phyloP scores from a whole-genome alignment of 2,329 filamentous ascomycete genomes.

The Talaromyces pinophilus region DNA sequence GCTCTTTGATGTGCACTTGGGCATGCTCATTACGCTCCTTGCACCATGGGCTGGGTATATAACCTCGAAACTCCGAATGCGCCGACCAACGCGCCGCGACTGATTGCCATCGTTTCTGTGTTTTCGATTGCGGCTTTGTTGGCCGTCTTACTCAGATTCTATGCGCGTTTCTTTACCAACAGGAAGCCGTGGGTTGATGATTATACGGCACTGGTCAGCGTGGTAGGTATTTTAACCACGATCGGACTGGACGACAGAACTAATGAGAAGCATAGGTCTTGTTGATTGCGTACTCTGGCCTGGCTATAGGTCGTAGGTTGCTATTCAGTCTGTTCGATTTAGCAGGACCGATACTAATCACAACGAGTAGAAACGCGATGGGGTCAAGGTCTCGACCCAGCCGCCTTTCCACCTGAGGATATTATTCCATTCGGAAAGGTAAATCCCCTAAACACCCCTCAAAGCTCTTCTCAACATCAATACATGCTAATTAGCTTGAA shows the following conservation, averaged over 20 bases:
- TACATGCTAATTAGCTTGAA: not conserved
- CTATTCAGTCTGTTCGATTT: not conserved
- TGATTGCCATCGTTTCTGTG: constrained; percentile 30
- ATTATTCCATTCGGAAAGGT: constrained; percentile 33
- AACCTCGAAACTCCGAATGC: constrained; percentile 31
- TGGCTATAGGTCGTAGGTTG: constrained; percentile 12
- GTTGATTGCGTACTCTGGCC: constrained; percentile 2
- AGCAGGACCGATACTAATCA: not conserved
- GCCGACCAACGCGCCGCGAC: constrained; percentile 26
- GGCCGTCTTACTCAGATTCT: constrained; percentile 30
- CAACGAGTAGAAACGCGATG: constrained; percentile 32
- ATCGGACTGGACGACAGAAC: not conserved
- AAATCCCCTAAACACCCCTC: not conserved
- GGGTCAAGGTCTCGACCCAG: constrained; percentile 28
- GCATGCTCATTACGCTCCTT: not conserved
- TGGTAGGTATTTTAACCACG: constrained; percentile 23
- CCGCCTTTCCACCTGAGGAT: constrained; percentile 30
- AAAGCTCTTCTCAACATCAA: not conserved
- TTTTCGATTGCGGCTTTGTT: constrained; percentile 30
- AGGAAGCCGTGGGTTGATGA: constrained; percentile 32
- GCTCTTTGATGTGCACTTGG: not conserved
- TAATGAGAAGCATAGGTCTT: constrained; percentile 1
- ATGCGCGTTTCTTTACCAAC: constrained; percentile 29
- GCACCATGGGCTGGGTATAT: constrained; percentile 34
- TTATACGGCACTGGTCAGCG: constrained; percentile 30